Evolutionary conservation across 345 rosid species (phyloP).

Genomic region (Camelina laxa): DNA sequence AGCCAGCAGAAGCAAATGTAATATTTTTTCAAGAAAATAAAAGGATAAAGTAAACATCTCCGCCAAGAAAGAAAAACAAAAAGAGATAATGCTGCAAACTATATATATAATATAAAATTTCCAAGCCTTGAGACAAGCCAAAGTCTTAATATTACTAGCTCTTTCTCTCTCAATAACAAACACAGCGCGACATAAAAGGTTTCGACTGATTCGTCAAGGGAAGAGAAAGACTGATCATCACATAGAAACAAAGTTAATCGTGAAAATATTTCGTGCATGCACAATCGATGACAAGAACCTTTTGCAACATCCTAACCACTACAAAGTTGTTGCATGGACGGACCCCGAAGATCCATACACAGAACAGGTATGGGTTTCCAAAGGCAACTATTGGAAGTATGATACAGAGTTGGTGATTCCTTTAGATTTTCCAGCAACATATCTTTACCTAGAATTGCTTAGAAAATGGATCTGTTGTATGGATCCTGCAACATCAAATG

Average conservation of each 20-base stretch:
- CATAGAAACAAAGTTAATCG: not conserved
- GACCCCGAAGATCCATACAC: not conserved
- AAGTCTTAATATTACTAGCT: not conserved
- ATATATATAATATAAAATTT: too few relatives aligned
- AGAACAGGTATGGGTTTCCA: not conserved
- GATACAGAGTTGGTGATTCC: constrained; percentile 6
- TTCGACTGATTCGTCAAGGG: not conserved
- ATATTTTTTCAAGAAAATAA: too few relatives aligned
- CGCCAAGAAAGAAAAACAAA: too few relatives aligned
- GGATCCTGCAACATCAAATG: constrained; percentile 22
- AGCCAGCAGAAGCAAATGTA: too few relatives aligned
- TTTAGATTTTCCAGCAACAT: not conserved
- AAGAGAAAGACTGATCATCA: not conserved
- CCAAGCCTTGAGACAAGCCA: not conserved
- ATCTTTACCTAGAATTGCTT: constrained; percentile 24
- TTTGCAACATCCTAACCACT: not conserved
- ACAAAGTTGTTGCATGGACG: constrained; percentile 16
- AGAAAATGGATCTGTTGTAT: not conserved
- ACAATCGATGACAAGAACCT: not conserved
- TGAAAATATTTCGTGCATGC: not conserved
- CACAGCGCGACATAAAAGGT: not conserved
- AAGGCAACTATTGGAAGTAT: not conserved
- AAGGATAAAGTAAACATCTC: too few relatives aligned
- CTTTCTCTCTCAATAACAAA: not conserved
- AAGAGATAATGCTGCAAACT: too few relatives aligned